Evolutionary conservation across 2,329 filamentous ascomycete genomes (phyloP), one percentile per base, ranked within the genome.

Genomic region (Alternaria sp.): DNA sequence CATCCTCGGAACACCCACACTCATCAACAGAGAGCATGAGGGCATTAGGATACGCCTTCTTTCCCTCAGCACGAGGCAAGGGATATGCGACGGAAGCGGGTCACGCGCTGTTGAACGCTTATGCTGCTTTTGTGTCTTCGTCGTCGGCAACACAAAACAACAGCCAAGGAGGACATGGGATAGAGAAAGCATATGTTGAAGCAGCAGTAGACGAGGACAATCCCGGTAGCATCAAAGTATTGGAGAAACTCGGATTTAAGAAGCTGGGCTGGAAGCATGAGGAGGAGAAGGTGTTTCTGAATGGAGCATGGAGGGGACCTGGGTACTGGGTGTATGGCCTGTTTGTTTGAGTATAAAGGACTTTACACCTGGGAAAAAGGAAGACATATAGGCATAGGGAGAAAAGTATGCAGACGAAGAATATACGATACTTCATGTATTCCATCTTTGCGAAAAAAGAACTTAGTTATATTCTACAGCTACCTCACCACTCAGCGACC

Each of bases 401-500:
- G 14, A 25, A 11, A 50, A 4, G 30, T n/a, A 25, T 20, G 14
- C n/a, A 20, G n/a, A 20, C 36, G 16, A 22, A 41, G 2, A 25
- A 22, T 36, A 16, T 25, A 18, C 8, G 22, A 10, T 25, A 5
- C 14, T 36, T 12, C 8, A 9, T 27, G 5, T 6, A 27, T 27
- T 38, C n/a, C 22, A 18, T 50, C 22, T 22, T 36, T 12, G 25
- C 32, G 28, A 28, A 30, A 10, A 32, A 18, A 7, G 36, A 43
- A 11, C 12, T 12, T 30, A 8, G 27, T 28, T 46, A 32, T 20
- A 46, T 14, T 14, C 27, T 20, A 12, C 44, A 25, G 14, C 20
- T 32, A 14, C 14, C 40, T 63, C 58, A 84, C 82, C 82, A 84
- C 67, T 81, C 70, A 56, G 79, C 81, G 4, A 84, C 73, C 69